phyloP scores from a whole-genome alignment of 495 filamentous ascomycete species.

The Hypoxylon fuscum region DNA sequence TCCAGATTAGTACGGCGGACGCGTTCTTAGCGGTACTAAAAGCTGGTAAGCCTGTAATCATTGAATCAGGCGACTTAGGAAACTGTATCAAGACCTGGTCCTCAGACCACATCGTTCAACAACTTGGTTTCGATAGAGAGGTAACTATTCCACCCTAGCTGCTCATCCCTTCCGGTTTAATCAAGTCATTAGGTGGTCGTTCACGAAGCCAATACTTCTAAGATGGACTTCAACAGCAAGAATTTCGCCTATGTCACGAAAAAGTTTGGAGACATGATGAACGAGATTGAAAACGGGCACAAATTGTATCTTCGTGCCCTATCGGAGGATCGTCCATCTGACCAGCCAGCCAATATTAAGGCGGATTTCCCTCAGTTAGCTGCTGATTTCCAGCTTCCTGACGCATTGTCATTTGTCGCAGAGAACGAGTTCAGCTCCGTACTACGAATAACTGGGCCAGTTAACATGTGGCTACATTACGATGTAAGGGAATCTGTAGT shows the following conservation, averaged over 20 bases:
- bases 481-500: conserved; percentile 65
- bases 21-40: conserved; percentile 69
- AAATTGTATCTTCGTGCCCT: conserved; percentile 80
- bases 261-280: conserved; percentile 72
- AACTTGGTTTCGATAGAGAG: conserved; percentile 70
- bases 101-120: conserved; percentile 70
- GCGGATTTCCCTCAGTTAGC: conserved; percentile 76
- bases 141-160: conserved; percentile 52
- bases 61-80: conserved; percentile 73
- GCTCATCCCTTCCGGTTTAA: conserved; percentile 14
- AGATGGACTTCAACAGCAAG: conserved; percentile 83
- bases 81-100: conserved; percentile 73
- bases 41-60: conserved; percentile 68
- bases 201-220: conserved; percentile 68
- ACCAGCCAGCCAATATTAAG: conserved; percentile 71
- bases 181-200: conserved; percentile 66
- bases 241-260: conserved; percentile 83
- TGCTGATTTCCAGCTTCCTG: conserved; percentile 75
- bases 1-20: conserved; percentile 57
- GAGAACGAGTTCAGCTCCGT: conserved; percentile 80
- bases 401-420: conserved; percentile 64
- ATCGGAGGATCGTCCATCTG: conserved; percentile 70
- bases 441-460: conserved; percentile 79
- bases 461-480: conserved; percentile 93
- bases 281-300: conserved; percentile 65